Evolutionary conservation across 2,329 filamentous ascomycete genomes (phyloP), one percentile per base, ranked within the genome.

Genomic region (Aspergillus sp.): DNA sequence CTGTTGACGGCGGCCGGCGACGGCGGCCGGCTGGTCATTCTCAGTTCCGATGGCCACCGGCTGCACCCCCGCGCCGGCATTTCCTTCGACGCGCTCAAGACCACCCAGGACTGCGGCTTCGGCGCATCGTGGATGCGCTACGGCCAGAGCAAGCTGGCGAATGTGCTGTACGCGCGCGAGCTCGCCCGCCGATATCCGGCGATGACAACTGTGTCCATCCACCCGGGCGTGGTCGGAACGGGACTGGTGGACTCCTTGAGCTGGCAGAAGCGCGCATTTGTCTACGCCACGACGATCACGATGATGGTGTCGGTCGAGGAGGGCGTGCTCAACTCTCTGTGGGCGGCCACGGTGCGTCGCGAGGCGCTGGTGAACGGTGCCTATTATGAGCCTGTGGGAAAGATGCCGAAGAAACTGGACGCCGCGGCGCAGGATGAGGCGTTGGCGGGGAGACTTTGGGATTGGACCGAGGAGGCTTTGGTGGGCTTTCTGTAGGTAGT

Each of bases 131-230:
- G 70, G 64, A 51, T 54, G 4, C 64, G 71, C 11, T 76, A 76
- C 56, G 77, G 73, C 0, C 74, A 78, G 56, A 72, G 68, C 44
- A 81, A 81, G 57, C 63, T 80, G 4, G 79, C 79, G 0, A 75
- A 78, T 53, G 58, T 79, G 7, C 65, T 79, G 3, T 77, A 73
- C 57, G 66, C 73, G 2, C 60, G 63, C n/a, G 69, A 75, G 48
- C 59, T 81, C 2, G 70, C 75, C 1, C 56, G 61, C 33, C 67
- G 64, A 11, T 70, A 76, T 44, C 69, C 73, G 0, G 53, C 60
- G 7, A 65, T 78, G 19, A 68, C 63, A 1, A 59, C 62, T 7
- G 65, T 75, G 3, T 58, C 71, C 0, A 53, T 79, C 1, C 71
- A 77, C 52, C 76, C 76, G 0, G 76, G 75, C 2, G 62, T 71